Evolutionary conservation across 2,329 filamentous ascomycete genomes (phyloP).

Genomic region (Ambrosiella cleistominuta): DNA sequence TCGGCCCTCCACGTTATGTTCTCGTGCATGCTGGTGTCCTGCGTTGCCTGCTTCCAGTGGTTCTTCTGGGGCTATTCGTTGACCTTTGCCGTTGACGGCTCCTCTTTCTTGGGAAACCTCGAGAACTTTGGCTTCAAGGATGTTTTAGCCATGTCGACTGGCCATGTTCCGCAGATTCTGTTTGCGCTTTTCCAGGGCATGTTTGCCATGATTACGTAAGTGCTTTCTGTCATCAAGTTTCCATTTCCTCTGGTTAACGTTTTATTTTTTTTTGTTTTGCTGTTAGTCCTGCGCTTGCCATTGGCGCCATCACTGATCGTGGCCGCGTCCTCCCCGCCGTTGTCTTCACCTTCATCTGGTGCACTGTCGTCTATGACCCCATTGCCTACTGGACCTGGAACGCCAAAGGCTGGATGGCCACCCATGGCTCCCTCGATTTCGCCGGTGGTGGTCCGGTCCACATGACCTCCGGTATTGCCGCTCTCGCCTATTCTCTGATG

Average conservation of each 20-base stretch:
- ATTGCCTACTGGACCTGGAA: conserved; percentile 70
- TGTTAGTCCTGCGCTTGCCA: conserved; percentile 31
- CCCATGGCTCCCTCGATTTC: conserved; percentile 54
- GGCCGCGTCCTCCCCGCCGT: conserved; percentile 43
- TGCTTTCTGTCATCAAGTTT: conserved; percentile 13
- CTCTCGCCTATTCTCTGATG: conserved; percentile 56
- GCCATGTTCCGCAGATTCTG: conserved; percentile 59
- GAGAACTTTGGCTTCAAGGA: conserved; percentile 67
- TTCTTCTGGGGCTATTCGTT: conserved; percentile 92
- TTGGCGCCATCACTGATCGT: conserved; percentile 43
- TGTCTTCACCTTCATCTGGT: conserved; percentile 54
- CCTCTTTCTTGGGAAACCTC: conserved; percentile 61
- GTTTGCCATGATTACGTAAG: conserved; percentile 78
- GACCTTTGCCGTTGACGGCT: conserved; percentile 65
- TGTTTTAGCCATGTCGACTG: conserved; percentile 54
- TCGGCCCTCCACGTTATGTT: conserved; percentile 75
- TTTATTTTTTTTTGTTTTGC: background rate
- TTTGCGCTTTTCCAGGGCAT: conserved; percentile 80
- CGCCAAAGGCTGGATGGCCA: conserved; percentile 51
- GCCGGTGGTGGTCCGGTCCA: conserved; percentile 61
- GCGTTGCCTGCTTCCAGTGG: conserved; percentile 75
- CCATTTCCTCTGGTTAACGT: background rate
- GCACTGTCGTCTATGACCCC: conserved; percentile 54
- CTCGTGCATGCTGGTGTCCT: conserved; percentile 65
- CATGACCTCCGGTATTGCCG: conserved; percentile 53